Conservation (phyloP, 805 yeast species). For the Teunomyces stri region DNA sequence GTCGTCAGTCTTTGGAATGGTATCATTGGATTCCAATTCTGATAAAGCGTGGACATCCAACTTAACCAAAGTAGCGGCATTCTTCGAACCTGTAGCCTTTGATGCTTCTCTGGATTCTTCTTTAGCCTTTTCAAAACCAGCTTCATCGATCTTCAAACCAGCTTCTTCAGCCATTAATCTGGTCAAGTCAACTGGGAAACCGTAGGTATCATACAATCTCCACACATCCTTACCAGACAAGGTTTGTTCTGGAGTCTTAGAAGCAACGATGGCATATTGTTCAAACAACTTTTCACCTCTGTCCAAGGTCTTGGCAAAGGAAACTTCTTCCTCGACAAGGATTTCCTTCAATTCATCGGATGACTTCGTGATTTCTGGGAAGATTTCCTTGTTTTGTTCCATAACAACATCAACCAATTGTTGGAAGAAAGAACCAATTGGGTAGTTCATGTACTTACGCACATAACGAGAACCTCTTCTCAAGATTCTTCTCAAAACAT, state of each 20-base stretch:
- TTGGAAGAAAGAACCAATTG: slow-evolving; percentile 91
- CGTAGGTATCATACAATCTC: slow-evolving; percentile 97
- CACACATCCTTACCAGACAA: slow-evolving; percentile 94
- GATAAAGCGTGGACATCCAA: slow-evolving; percentile 90
- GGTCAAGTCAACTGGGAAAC: slow-evolving; percentile 98
- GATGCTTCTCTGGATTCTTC: slow-evolving; percentile 91
- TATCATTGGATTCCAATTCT: slow-evolving; percentile 55
- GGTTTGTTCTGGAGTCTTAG: slow-evolving; percentile 68
- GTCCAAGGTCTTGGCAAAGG: slow-evolving; percentile 92
- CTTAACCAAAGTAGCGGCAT: slow-evolving; percentile 61
- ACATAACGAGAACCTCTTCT: slow-evolving; percentile 98
- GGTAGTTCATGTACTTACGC: slow-evolving; percentile 93
- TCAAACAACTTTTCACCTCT: slow-evolving; percentile 97
- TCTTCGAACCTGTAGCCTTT: slow-evolving; percentile 71
- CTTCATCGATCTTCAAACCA: slow-evolving; percentile 87
- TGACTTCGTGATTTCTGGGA: slow-evolving; percentile 85
- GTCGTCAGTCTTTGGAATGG: slow-evolving; percentile 81
- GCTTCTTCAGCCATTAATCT: slow-evolving; percentile 99
- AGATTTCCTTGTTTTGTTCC: slow-evolving; percentile 79
- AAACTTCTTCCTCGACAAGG: slow-evolving; percentile 91
- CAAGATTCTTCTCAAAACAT: slow-evolving; percentile 92
- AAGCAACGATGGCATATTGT: slow-evolving; percentile 83
- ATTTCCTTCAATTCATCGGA: slow-evolving; percentile 80
- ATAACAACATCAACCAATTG: slow-evolving; percentile 89
- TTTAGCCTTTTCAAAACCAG: slow-evolving; percentile 87